Evolutionary conservation across 139 green algal species (phyloP), one percentile per base, ranked within the genome.

Genomic region (Picochlorum sp.): DNA sequence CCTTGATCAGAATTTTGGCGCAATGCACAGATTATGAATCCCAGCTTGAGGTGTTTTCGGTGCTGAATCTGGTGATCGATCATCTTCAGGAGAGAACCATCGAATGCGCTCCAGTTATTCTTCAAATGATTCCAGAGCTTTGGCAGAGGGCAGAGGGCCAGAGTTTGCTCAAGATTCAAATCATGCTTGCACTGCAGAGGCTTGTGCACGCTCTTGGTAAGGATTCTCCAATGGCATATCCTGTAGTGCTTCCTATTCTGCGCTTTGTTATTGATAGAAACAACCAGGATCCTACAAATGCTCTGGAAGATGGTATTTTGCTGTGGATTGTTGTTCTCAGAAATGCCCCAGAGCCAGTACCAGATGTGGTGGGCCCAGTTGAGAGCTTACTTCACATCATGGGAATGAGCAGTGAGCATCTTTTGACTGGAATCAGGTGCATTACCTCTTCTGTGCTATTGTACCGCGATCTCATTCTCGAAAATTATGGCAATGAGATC

Each of bases 321-420:
- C 74, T 97, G 50, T 96, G 87, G 87, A 80, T 95, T 49, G 82
- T 90, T 47, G 80, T 85, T 7, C 78, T 97, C 61, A 75, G 85
- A 11, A 84, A 96, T 60, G 84, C 87, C 1, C 84, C 86, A 9
- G 30, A 28, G 8, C 68, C 75, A 2, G 24, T 85, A 11, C 45
- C 66, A 1, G 37, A 10, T 20, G 65, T 96, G 54, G 58, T 95
- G 38, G 47, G 68, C 10, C 69, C 89, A 2, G 81, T 89, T 23
- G 70, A 80, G 1, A 59, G 85, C 45, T 67, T 96, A 26, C 56
- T 69, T 2, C 28, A 64, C 4, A 69, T 77, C 18, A 84, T 95
- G 75, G 65, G 65, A 11, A 23, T 32, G 4, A 86, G 62, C 11
- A 91, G 89, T 56, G 72, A 89, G 58, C 77, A 90, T 62, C 68